A percentile compares a stretch with the other conserved stretches of the same genome.
phyloP scores from a whole-genome alignment of 208 protist species.

The Trypanosoma theileri region DNA sequence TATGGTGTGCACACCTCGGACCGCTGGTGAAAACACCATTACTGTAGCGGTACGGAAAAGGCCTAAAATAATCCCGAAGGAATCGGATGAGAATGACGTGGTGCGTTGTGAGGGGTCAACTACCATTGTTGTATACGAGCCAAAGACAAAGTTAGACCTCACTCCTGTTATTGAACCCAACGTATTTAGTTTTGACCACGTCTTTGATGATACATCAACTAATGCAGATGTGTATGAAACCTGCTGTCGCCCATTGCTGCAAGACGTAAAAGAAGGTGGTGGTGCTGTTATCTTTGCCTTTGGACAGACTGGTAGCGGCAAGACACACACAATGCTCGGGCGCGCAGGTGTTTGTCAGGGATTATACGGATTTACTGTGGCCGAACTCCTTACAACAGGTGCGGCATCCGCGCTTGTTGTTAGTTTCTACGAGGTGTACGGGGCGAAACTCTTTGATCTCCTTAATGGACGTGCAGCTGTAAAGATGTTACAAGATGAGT shows the following conservation, averaged over 20 bases:
- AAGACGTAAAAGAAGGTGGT: slow-evolving; percentile 57
- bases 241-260: slow-evolving; percentile 68
- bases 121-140: slow-evolving; percentile 74
- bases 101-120: slow-evolving; percentile 51
- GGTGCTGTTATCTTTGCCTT: slow-evolving; percentile 92
- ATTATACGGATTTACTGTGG: slow-evolving; percentile 91
- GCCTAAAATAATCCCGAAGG: slow-evolving; percentile 47
- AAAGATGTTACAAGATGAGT: slow-evolving; percentile 91
- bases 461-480: slow-evolving; percentile 86
- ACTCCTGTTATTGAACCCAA: slow-evolving; percentile 90
- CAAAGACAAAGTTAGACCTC: slow-evolving; percentile 91
- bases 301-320: slow-evolving; percentile 95
- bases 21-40: slow-evolving; percentile 40
- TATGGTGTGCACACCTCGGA: slow-evolving; percentile 1
- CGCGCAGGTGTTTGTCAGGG: slow-evolving; percentile 46
- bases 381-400: slow-evolving; percentile 86
- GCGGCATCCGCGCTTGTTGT: slow-evolving; percentile 43
- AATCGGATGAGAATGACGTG: slow-evolving; percentile 77
- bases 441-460: slow-evolving; percentile 93
- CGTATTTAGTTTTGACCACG: slow-evolving; percentile 76
- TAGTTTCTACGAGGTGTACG: slow-evolving; percentile 96
- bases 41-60: slow-evolving; percentile 82
- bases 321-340: slow-evolving; percentile 92
- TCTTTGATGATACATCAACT: slow-evolving; percentile 64
- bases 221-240: slow-evolving; percentile 68